A percentile compares a stretch with the other conserved stretches of the same genome.
Evolutionary conservation across 2,329 filamentous ascomycete genomes (phyloP).

Genomic region (Orbilia brochopaga): DNA sequence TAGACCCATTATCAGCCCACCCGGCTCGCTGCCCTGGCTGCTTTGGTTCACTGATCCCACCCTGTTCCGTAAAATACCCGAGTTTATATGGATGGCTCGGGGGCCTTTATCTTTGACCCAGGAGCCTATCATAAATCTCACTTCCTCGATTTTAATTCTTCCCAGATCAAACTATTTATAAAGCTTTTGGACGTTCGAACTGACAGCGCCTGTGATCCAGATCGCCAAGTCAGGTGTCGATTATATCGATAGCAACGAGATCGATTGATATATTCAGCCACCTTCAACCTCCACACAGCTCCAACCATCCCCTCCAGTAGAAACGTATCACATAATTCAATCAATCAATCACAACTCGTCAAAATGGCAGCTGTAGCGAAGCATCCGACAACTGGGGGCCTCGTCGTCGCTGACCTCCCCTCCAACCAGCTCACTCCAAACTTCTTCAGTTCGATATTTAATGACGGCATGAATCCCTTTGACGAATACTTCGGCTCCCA

Average conservation of each 20-base stretch:
- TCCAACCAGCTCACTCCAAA: slow-evolving; percentile 48
- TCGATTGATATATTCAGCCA: too few species aligned
- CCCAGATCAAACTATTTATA: background rate
- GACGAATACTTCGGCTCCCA: slow-evolving; percentile 46
- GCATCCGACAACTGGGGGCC: slow-evolving; percentile 29
- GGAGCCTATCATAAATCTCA: background rate
- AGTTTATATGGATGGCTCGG: slow-evolving; percentile 27
- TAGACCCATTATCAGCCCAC: slow-evolving; percentile 39
- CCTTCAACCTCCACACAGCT: background rate
- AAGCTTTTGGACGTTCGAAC: too few species aligned
- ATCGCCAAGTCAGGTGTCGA: too few species aligned
- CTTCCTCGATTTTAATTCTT: slow-evolving; percentile 6
- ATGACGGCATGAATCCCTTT: slow-evolving; percentile 50
- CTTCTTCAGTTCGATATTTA: slow-evolving; percentile 50
- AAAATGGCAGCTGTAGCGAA: slow-evolving; percentile 47
- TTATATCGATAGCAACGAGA: too few species aligned
- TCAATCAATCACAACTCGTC: slow-evolving; percentile 8
- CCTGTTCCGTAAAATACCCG: slow-evolving; percentile 47
- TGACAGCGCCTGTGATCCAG: too few species aligned
- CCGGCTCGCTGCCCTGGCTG: slow-evolving; percentile 24
- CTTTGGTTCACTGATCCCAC: slow-evolving; percentile 44
- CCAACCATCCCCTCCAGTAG: background rate
- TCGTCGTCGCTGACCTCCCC: slow-evolving; percentile 29
- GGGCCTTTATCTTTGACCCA: slow-evolving; percentile 14
- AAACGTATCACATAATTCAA: slow-evolving; percentile 11